These are phyloP conservation scores for Fusarium tjaetaba DNA, from an alignment of 2,329 filamentous ascomycete genomes.

Conservation along the genomic window DNA sequence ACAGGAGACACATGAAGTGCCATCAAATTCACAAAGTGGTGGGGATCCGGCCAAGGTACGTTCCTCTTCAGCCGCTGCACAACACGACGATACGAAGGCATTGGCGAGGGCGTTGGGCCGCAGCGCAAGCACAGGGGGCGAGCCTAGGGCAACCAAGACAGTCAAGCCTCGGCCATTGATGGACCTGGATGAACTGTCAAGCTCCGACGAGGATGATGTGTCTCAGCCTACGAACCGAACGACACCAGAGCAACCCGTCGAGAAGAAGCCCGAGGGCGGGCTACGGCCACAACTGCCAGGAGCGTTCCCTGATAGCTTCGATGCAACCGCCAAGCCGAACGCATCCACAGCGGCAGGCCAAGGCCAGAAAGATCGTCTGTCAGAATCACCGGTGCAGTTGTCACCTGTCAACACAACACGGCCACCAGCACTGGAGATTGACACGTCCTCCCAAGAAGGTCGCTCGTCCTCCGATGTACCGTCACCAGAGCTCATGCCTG, in stretches of 20 bases:
- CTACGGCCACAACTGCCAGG: conserved; percentile 51
- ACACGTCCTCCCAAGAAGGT: conserved; percentile 76
- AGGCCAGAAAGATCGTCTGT: conserved; percentile 58
- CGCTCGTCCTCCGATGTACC: conserved; percentile 71
- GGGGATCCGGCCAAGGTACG: conserved; percentile 46
- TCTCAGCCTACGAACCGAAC: conserved; percentile 37
- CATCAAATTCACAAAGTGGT: conserved; percentile 45
- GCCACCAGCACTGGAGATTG: conserved; percentile 74
- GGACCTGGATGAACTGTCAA: conserved; percentile 77
- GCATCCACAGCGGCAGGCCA: conserved; percentile 46
- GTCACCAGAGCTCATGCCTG: conserved; percentile 68
- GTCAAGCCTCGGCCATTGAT: conserved; percentile 66
- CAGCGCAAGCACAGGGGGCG: conserved; percentile 51
- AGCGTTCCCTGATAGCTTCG: conserved; percentile 55
- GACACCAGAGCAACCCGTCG: conserved; percentile 24
- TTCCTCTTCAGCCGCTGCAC: conserved; percentile 48
- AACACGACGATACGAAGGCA: conserved; percentile 51
- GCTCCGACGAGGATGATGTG: conserved; percentile 58
- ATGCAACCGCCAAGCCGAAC: conserved; percentile 46
- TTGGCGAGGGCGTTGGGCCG: conserved; percentile 38
- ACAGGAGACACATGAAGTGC: conserved; percentile 52
- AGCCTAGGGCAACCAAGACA: conserved; percentile 63
- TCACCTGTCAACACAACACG: conserved; percentile 54
- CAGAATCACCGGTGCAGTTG: conserved; percentile 75
- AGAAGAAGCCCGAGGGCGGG: conserved; percentile 35